These are phyloP conservation scores for Ustilago nuda DNA, from an alignment of 1,284 basidiomycete species.

Conservation along the genomic window DNA sequence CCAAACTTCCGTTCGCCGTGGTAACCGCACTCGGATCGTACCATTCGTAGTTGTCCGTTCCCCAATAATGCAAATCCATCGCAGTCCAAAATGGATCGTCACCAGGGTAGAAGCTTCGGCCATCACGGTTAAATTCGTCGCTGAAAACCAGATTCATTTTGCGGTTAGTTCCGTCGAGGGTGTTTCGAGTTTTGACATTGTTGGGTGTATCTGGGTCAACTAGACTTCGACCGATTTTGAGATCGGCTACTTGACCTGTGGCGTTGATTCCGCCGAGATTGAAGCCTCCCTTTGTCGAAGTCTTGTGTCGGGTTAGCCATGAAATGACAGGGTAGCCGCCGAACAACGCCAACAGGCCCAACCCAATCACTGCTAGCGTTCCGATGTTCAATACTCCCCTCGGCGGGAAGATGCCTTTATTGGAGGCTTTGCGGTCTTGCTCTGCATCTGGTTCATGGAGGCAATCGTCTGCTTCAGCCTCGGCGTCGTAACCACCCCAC, in stretches of 20 bases:
- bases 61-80: constrained; percentile 61
- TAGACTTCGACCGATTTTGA: constrained; percentile 34
- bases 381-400: constrained; percentile 53
- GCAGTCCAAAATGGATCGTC: constrained; percentile 70
- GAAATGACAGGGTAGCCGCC: constrained; percentile 55
- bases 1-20: constrained; percentile 53
- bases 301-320: constrained; percentile 11
- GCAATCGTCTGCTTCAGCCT: constrained; percentile 34
- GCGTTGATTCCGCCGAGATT: constrained; percentile 51
- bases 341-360: constrained; percentile 49
- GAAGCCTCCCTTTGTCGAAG: constrained; percentile 40
- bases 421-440: constrained; percentile 14
- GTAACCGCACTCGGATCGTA: constrained; percentile 62
- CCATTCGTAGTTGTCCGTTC: constrained; percentile 61
- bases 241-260: constrained; percentile 39
- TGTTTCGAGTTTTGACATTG: constrained; percentile 27
- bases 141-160: constrained; percentile 63
- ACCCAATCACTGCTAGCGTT: constrained; percentile 32
- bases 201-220: constrained; percentile 62
- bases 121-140: constrained; percentile 64
- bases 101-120: constrained; percentile 63
- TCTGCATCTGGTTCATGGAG: constrained; percentile 50
- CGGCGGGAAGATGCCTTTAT: constrained; percentile 15
- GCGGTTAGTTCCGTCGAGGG: constrained; percentile 28
- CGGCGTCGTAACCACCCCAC: constrained; percentile 40